phyloP scores from a whole-genome alignment of 2,329 filamentous ascomycete species.

The Mollisia scopiformis region DNA sequence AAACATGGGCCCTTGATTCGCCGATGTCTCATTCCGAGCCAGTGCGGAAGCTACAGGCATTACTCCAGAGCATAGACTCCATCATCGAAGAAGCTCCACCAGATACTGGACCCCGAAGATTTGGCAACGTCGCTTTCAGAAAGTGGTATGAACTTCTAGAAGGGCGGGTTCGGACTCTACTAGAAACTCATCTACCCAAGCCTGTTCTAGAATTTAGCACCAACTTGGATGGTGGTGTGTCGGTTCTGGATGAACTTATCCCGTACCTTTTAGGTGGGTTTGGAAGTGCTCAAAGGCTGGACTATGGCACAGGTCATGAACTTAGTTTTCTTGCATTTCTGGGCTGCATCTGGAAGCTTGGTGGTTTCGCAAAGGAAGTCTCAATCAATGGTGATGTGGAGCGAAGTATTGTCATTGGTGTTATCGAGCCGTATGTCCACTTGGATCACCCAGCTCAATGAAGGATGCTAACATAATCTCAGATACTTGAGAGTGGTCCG shows the following conservation, averaged over 20 bases:
- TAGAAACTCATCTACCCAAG: slow-evolving; percentile 58
- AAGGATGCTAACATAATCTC: slow-evolving; percentile 13
- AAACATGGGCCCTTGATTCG: slow-evolving; percentile 53
- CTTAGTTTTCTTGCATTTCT: slow-evolving; percentile 93
- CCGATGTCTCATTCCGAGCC: slow-evolving; percentile 42
- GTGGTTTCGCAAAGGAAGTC: slow-evolving; percentile 67
- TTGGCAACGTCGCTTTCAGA: slow-evolving; percentile 90
- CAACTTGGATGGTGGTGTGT: slow-evolving; percentile 35
- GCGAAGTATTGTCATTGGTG: slow-evolving; percentile 76
- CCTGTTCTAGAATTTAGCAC: slow-evolving; percentile 40
- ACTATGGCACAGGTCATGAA: slow-evolving; percentile 97
- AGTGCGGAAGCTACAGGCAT: slow-evolving; percentile 65
- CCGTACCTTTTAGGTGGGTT: slow-evolving; percentile 85
- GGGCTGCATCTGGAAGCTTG: slow-evolving; percentile 87
- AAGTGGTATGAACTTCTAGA: slow-evolving; percentile 78
- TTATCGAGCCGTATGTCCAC: slow-evolving; percentile 76
- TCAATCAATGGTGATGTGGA: slow-evolving; percentile 60
- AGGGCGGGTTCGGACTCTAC: slow-evolving; percentile 56
- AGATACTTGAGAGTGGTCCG: slow-evolving; percentile 83
- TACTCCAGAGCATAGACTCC: slow-evolving; percentile 66
- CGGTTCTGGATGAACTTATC: slow-evolving; percentile 68
- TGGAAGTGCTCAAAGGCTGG: slow-evolving; percentile 84
- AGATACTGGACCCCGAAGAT: slow-evolving; percentile 82
- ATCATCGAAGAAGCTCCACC: slow-evolving; percentile 82
- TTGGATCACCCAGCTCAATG: background rate